phyloP scores from a whole-genome alignment of 2,329 filamentous ascomycete species.

The Neoascochyta sp. region DNA sequence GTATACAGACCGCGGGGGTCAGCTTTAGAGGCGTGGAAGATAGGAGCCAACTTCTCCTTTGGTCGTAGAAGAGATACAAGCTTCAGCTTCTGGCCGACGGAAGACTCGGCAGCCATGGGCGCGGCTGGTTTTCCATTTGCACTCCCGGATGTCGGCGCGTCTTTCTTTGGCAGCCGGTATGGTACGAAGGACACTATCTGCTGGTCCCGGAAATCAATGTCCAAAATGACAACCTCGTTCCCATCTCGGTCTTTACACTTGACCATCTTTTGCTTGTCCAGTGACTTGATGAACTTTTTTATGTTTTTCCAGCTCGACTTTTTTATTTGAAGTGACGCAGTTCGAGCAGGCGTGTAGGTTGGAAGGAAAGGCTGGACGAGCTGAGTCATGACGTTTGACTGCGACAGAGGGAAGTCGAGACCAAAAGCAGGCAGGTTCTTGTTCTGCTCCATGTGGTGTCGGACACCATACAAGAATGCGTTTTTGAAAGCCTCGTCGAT shows the following conservation, averaged over 20 bases:
- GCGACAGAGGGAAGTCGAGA: conserved; percentile 60
- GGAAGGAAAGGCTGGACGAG: conserved; percentile 66
- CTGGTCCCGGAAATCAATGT: conserved; percentile 61
- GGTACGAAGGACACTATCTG: conserved; percentile 56
- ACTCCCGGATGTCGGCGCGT: conserved; percentile 29
- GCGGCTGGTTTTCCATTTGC: conserved; percentile 43
- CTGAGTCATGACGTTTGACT: conserved; percentile 60
- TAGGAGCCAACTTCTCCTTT: conserved; percentile 55
- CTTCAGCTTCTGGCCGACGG: conserved; percentile 48
- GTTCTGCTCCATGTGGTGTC: conserved; percentile 57
- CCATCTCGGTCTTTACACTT: conserved; percentile 63
- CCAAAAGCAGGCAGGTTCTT: conserved; percentile 51
- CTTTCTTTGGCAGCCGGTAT: conserved; percentile 60
- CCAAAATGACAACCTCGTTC: conserved; percentile 60
- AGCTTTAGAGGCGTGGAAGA: conserved; percentile 51
- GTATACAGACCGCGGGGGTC: conserved; percentile 56
- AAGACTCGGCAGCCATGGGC: conserved; percentile 38
- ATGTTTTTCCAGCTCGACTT: conserved; percentile 69
- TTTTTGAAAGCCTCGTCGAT: conserved; percentile 63
- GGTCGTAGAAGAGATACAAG: conserved; percentile 55
- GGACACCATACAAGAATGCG: conserved; percentile 61
- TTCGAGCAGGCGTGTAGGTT: conserved; percentile 53
- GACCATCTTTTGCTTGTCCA: conserved; percentile 61
- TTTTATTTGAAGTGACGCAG: conserved; percentile 61
- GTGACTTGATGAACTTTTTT: conserved; percentile 65